Evolutionary conservation across 768 basidiomycete genomes (phyloP), one percentile per base, ranked within the genome.

Genomic region (Atractiella rhizophila): DNA sequence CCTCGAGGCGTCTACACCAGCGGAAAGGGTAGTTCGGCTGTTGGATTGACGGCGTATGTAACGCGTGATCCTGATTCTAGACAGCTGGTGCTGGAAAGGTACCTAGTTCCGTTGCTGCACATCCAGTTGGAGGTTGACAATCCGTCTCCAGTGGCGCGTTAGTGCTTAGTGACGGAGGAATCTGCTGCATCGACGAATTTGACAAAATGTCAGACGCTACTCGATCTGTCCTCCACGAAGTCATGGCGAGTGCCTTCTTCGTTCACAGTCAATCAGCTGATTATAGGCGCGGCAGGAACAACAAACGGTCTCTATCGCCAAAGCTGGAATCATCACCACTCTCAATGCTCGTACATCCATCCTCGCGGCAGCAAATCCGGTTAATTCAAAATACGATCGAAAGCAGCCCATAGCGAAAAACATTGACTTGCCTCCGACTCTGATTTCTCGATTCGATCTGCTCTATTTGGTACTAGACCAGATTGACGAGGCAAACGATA

Each of bases 121-220:
- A n/a, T n/a, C n/a, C n/a, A n/a, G n/a, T n/a, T 4, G n/a, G 18
- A 11, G 10, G 15, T 24, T 37, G 18, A 30, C 24, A 18, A 38
- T 20, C 12, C 43, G 21, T 37, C 38, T 39, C 11, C 49, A 82
- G 83, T 62, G 86, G 86, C 46, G 86, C 86, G 0, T 70, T 94
- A 10, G 86, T 91, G 2, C 61, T 94, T 45, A 81, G 78, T 56
- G 88, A 94, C 49, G 88, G 88, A 1, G 88, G 86, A 57, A 83
- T 94, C 4, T 94, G 85, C 57, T 96, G 88, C 56, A 96, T 96
- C 50, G 88, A 96, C 51, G 88, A 96, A 60, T 96, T 98, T 44
- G 65, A 66, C 55, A 66, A 66, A 52, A 66, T 66, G 65, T 57
- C 56, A 23, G 64, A 66, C 50, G 56, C 64, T 6, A 65, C 65